Percentiles rank a stretch among this genome's conserved stretches.
These are phyloP conservation scores for Cephaloascus fragrans DNA, from an alignment of 805 yeast genomes.

Conservation along the genomic window DNA sequence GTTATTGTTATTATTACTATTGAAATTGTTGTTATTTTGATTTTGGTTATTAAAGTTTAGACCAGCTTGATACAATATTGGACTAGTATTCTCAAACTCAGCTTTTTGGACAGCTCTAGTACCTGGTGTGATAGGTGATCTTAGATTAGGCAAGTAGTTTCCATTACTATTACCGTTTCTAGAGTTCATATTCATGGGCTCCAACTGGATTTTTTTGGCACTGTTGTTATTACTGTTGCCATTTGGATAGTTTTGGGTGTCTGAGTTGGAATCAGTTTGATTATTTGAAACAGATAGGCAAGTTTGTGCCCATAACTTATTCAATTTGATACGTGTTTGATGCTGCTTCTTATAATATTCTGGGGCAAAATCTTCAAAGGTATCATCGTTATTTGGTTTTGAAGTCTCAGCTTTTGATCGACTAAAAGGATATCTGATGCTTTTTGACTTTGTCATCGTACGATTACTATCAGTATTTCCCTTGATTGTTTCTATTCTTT, in stretches of 20 bases:
- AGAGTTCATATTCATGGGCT: not conserved
- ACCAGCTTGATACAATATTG: not conserved
- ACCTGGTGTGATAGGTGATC: conserved; percentile 12
- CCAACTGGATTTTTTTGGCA: not conserved
- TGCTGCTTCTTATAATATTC: conserved; percentile 14
- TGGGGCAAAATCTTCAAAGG: conserved; percentile 21
- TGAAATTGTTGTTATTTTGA: not conserved
- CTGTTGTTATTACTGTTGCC: not conserved
- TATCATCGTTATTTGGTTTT: conserved; percentile 12
- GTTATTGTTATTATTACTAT: too few species aligned
- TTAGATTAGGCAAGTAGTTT: conserved; percentile 4
- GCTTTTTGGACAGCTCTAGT: not conserved
- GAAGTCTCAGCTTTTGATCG: not conserved
- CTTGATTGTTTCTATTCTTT: conserved; percentile 28
- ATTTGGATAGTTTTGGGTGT: not conserved
- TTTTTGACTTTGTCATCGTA: conserved; percentile 12
- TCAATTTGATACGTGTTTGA: conserved; percentile 15
- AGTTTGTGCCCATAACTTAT: conserved; percentile 31
- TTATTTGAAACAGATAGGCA: conserved; percentile 6
- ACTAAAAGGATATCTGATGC: conserved; percentile 1
- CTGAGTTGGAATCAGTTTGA: not conserved
- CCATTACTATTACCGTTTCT: not conserved
- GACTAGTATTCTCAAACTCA: not conserved
- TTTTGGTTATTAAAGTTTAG: not conserved
- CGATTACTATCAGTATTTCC: conserved; percentile 11